Conservation (phyloP, 2,329 filamentous ascomycete genomes). For the Aspergillus sp. region DNA sequence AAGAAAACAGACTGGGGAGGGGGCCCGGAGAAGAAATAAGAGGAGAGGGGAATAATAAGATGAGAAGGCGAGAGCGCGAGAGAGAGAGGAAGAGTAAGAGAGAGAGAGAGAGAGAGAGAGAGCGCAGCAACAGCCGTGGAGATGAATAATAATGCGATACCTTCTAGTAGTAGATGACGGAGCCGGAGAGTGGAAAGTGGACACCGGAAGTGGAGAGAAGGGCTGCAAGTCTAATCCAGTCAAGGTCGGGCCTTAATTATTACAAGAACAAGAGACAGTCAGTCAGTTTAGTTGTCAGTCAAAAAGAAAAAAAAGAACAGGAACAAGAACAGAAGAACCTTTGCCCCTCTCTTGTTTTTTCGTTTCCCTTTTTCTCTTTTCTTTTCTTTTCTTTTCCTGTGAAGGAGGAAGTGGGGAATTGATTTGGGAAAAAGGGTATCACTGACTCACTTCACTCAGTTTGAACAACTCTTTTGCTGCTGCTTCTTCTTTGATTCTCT, state of each 20-base stretch:
- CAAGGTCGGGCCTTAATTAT: constrained; percentile 9
- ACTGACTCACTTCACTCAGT: not conserved
- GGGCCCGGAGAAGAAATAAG: not conserved
- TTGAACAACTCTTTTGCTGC: not conserved
- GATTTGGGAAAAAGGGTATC: not conserved
- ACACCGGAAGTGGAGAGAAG: constrained; percentile 3
- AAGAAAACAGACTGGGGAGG: not conserved
- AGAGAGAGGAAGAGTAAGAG: constrained; percentile 1
- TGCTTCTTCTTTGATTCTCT: no score
- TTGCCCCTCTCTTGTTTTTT: not conserved
- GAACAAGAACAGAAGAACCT: not conserved
- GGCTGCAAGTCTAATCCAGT: constrained; percentile 6
- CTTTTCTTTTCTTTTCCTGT: no score
- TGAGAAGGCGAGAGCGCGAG: not conserved
- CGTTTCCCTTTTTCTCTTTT: no score
- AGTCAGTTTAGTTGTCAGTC: no score
- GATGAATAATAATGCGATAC: constrained; percentile 15
- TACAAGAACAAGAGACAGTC: constrained; percentile 2
- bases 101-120: constrained; percentile 10
- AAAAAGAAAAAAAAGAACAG: no score
- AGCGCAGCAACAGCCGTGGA: constrained; percentile 8
- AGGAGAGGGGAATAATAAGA: constrained; percentile 7
- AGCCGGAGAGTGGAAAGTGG: constrained; percentile 10
- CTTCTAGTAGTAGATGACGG: not conserved
- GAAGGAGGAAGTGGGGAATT: no score